Conservation (phyloP, 1,139 yeast species). For the Candida sp. region DNA sequence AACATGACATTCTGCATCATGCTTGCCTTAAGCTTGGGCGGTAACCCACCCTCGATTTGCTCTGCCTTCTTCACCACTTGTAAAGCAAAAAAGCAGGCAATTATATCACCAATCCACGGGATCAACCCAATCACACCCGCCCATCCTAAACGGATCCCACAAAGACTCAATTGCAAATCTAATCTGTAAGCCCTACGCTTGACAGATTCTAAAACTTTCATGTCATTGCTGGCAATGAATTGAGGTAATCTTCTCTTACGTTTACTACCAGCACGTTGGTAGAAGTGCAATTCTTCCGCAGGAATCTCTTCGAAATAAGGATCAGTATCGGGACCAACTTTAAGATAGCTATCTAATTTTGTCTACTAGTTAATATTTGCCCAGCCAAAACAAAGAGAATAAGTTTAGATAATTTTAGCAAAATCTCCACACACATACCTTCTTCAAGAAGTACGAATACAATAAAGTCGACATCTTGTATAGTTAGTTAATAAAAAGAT, state of each 20-base stretch:
- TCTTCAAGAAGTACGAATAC: constrained; percentile 34
- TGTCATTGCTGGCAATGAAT: constrained; percentile 53
- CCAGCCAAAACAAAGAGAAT: neutral
- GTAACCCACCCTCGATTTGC: constrained; percentile 64
- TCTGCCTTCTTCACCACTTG: constrained; percentile 48
- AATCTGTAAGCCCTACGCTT: constrained; percentile 60
- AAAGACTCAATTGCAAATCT: constrained; percentile 59
- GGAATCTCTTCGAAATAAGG: constrained; percentile 52
- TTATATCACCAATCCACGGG: constrained; percentile 61
- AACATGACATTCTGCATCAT: constrained; percentile 61
- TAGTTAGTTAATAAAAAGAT: no score
- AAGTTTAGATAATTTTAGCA: no score
- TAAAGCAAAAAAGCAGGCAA: constrained; percentile 50
- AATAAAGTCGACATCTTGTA: constrained; percentile 8
- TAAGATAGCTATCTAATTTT: constrained; percentile 30
- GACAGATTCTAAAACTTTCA: constrained; percentile 48
- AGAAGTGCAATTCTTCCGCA: constrained; percentile 40
- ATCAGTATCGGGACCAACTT: constrained; percentile 33
- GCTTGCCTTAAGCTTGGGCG: constrained; percentile 39
- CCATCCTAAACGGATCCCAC: constrained; percentile 73
- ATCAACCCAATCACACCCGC: constrained; percentile 66
- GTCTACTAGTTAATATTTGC: constrained; percentile 17
- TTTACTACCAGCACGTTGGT: constrained; percentile 44
- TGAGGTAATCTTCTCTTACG: constrained; percentile 50
- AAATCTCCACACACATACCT: constrained; percentile 23